These are phyloP conservation scores for Penicillium odoratum DNA, from an alignment of 495 filamentous ascomycete genomes.

Conservation along the genomic window DNA sequence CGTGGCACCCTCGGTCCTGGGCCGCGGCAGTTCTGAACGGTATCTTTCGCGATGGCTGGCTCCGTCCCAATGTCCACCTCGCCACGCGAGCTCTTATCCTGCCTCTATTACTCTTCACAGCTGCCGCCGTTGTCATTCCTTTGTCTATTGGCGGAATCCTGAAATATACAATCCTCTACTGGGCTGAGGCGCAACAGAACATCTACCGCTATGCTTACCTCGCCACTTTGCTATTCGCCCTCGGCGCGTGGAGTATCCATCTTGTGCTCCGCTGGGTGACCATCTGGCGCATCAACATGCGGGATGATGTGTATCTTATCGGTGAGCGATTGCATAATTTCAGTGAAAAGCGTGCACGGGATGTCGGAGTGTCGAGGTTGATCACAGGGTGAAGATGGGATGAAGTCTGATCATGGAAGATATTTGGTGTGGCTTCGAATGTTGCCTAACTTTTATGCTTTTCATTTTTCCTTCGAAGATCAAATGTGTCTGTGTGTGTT, in stretches of 20 bases:
- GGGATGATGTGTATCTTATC: slow-evolving; percentile 95
- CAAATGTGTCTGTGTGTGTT: not conserved
- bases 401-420: slow-evolving; percentile 1
- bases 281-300: slow-evolving; percentile 77
- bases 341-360: slow-evolving; percentile 57
- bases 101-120: slow-evolving; percentile 61
- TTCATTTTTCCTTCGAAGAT: not conserved
- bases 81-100: slow-evolving; percentile 82
- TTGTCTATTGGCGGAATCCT: slow-evolving; percentile 47
- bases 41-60: slow-evolving; percentile 75
- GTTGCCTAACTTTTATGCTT: not conserved
- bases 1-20: slow-evolving; percentile 63
- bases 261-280: slow-evolving; percentile 55
- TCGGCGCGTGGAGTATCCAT: slow-evolving; percentile 43
- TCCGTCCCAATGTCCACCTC: slow-evolving; percentile 73
- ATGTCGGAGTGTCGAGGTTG: slow-evolving; percentile 43
- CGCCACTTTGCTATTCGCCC: slow-evolving; percentile 49
- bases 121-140: slow-evolving; percentile 60
- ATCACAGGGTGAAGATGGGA: slow-evolving; percentile 35
- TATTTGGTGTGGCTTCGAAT: not conserved
- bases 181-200: slow-evolving; percentile 48
- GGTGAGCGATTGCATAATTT: slow-evolving; percentile 94
- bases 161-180: slow-evolving; percentile 43
- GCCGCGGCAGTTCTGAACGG: slow-evolving; percentile 71
- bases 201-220: slow-evolving; percentile 77